A percentile compares a stretch with the other conserved stretches of the same genome.
Conservation (phyloP, 495 filamentous ascomycete species). For the Trypethelium eluteriae region DNA sequence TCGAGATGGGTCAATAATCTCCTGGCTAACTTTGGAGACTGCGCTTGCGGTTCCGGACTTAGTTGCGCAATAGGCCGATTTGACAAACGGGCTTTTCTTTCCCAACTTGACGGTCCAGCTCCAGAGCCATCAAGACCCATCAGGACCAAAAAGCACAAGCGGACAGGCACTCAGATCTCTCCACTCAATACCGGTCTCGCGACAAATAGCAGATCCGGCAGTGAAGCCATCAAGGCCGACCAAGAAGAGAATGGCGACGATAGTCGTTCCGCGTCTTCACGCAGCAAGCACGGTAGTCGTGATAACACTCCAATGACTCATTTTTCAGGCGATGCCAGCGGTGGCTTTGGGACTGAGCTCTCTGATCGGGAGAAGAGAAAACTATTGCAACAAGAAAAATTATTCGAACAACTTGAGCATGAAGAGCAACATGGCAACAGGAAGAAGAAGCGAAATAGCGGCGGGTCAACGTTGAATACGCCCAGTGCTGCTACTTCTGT, state of each 20-base stretch:
- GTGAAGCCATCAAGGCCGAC: constrained; percentile 48
- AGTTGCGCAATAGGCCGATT: constrained; percentile 66
- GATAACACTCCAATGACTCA: constrained; percentile 65
- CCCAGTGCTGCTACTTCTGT: constrained; percentile 28
- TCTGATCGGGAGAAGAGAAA: constrained; percentile 85
- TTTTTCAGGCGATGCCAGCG: constrained; percentile 41
- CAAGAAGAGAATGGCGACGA: constrained; percentile 51
- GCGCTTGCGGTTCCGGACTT: constrained; percentile 59
- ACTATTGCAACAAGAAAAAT: constrained; percentile 73
- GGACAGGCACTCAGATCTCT: constrained; percentile 54
- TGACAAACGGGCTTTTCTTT: constrained; percentile 36
- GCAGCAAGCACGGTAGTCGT: constrained; percentile 69
- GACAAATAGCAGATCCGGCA: constrained; percentile 71
- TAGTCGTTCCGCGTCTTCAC: constrained; percentile 59
- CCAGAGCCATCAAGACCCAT: background rate
- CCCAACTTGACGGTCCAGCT: background rate
- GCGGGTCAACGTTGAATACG: constrained; percentile 44
- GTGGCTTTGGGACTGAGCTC: constrained; percentile 52
- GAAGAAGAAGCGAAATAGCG: constrained; percentile 55
- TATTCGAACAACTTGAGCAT: constrained; percentile 58
- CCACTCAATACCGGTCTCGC: constrained; percentile 61
- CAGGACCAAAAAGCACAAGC: constrained; percentile 46
- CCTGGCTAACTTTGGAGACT: constrained; percentile 79
- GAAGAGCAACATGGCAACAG: constrained; percentile 43
- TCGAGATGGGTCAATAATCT: constrained; percentile 60